Conservation (phyloP, 306 rosid genomes). For the Ormosia emarginata region DNA sequence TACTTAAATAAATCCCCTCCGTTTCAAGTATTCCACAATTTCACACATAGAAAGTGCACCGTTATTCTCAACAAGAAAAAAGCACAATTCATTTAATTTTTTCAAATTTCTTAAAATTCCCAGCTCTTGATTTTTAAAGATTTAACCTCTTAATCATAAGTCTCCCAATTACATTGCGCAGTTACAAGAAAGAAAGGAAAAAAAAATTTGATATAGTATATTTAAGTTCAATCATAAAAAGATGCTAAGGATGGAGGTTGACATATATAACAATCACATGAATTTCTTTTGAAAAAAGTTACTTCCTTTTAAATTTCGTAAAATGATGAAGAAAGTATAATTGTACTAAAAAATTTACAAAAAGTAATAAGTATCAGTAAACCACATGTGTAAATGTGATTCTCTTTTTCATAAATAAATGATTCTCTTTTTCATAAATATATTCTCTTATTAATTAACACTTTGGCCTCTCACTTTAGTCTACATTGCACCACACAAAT, state of each 20-base stretch:
- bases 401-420: constrained; percentile 19
- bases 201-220: not conserved
- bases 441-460: constrained; percentile 21
- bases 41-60: not conserved
- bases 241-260: not conserved
- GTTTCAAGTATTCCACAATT: not conserved
- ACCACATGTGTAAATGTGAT: constrained; percentile 20
- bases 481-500: constrained; percentile 21
- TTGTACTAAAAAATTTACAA: constrained; percentile 3
- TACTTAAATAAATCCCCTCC: not conserved
- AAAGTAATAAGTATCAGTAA: constrained; percentile 11
- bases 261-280: constrained; percentile 6
- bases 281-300: constrained; percentile 25
- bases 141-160: not conserved
- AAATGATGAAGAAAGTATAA: constrained; percentile 27
- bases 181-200: not conserved
- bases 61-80: not conserved
- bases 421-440: constrained; percentile 22
- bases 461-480: constrained; percentile 13
- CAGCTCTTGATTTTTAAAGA: not conserved
- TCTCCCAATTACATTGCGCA: not conserved
- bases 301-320: not conserved
- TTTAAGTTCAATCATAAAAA: not conserved
- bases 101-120: not conserved
- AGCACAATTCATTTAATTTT: not conserved